Percentiles rank a stretch among this genome's conserved stretches.
Conservation (phyloP, 2,329 filamentous ascomycete genomes). For the Albophoma yamanashiensis region DNA sequence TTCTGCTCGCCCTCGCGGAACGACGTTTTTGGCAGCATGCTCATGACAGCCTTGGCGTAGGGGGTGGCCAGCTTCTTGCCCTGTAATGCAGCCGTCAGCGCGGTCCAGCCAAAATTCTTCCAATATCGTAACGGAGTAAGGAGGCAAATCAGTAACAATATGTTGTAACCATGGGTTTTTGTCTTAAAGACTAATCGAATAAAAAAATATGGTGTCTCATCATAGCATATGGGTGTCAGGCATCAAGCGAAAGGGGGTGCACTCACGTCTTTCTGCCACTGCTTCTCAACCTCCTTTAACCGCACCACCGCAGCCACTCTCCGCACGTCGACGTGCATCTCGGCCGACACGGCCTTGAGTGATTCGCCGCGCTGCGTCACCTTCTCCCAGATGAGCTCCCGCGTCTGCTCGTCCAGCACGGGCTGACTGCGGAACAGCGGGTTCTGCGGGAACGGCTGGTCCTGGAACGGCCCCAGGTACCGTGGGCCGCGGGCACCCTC, state of each 20-base stretch:
- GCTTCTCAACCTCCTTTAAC: conserved; percentile 76
- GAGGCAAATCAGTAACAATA: conserved; percentile 15
- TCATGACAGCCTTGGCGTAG: conserved; percentile 65
- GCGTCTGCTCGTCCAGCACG: conserved; percentile 62
- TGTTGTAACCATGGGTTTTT: conserved; percentile 65
- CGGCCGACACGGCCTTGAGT: conserved; percentile 66
- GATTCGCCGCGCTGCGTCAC: conserved; percentile 56
- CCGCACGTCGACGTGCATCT: conserved; percentile 69
- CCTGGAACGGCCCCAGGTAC: conserved; percentile 25
- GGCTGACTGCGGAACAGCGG: conserved; percentile 56
- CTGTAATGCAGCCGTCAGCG: conserved; percentile 32
- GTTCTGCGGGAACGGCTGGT: conserved; percentile 66
- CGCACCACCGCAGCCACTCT: conserved; percentile 78
- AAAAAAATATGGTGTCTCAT: conserved; percentile 58
- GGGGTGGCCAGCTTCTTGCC: conserved; percentile 65
- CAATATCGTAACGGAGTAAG: background rate
- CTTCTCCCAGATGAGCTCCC: conserved; percentile 62
- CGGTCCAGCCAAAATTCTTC: background rate
- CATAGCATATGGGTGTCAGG: conserved; percentile 36
- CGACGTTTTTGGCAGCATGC: conserved; percentile 68
- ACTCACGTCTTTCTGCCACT: conserved; percentile 66
- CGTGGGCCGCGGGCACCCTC: conserved; percentile 16
- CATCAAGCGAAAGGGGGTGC: conserved; percentile 7
- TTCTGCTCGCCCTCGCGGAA: conserved; percentile 39
- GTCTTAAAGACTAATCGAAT: conserved; percentile 99